Conservation (phyloP, 495 filamentous ascomycete genomes). For the Trichoderma asperelloides region DNA sequence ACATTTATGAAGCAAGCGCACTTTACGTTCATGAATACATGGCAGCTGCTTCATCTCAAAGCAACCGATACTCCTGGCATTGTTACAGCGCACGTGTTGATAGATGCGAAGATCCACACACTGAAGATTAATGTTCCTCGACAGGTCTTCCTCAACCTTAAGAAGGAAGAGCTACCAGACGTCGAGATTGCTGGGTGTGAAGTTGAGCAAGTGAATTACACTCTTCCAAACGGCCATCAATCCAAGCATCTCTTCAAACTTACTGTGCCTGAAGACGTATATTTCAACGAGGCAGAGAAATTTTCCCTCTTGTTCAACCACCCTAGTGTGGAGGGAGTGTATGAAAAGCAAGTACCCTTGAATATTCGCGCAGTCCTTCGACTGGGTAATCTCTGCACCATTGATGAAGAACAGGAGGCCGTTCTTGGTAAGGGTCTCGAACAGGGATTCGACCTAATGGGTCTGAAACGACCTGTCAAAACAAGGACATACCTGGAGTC, state of each 20-base stretch:
- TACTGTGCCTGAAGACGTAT: slow-evolving; percentile 78
- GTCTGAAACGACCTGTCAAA: slow-evolving; percentile 55
- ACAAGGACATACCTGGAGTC: slow-evolving; percentile 64
- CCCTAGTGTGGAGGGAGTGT: slow-evolving; percentile 90
- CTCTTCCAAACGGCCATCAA: slow-evolving; percentile 88
- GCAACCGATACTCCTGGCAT: slow-evolving; percentile 74
- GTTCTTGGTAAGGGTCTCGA: slow-evolving; percentile 90
- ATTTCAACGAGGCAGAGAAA: slow-evolving; percentile 72
- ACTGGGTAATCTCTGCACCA: slow-evolving; percentile 87
- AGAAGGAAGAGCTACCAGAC: slow-evolving; percentile 75
- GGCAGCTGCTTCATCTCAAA: slow-evolving; percentile 86
- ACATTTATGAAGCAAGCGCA: slow-evolving; percentile 90
- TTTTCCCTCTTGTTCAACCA: slow-evolving; percentile 79
- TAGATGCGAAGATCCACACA: slow-evolving; percentile 80
- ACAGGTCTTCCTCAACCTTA: slow-evolving; percentile 85
- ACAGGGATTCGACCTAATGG: slow-evolving; percentile 81
- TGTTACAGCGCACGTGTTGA: slow-evolving; percentile 81
- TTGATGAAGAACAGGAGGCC: slow-evolving; percentile 81
- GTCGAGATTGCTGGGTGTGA: slow-evolving; percentile 79
- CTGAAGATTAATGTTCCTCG: slow-evolving; percentile 85
- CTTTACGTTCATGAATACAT: slow-evolving; percentile 77
- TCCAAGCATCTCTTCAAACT: slow-evolving; percentile 92
- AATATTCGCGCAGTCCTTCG: slow-evolving; percentile 77
- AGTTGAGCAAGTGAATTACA: slow-evolving; percentile 86
- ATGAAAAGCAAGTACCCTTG: slow-evolving; percentile 85